These are phyloP conservation scores for Hanseniaspora sp. DNA, from an alignment of 1,139 yeast genomes.

Conservation along the genomic window DNA sequence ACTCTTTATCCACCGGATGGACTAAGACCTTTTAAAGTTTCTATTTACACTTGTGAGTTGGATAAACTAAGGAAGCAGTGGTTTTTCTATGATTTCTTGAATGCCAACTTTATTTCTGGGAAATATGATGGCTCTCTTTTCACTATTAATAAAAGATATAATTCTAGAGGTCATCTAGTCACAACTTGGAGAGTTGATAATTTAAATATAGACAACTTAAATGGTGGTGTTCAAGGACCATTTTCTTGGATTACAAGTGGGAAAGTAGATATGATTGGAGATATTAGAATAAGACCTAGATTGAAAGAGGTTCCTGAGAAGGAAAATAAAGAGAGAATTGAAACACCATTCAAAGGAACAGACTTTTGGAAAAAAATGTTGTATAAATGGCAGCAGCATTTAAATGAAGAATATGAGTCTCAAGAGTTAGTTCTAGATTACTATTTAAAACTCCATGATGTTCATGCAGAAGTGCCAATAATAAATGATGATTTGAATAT, in stretches of 20 bases:
- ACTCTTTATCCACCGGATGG: slow-evolving; percentile 70
- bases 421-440: slow-evolving; percentile 57
- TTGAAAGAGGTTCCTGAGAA: slow-evolving; percentile 32
- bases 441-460: slow-evolving; percentile 67
- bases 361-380: slow-evolving; percentile 11
- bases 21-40: slow-evolving; percentile 74
- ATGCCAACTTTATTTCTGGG: slow-evolving; percentile 79
- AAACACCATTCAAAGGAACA: slow-evolving; percentile 19
- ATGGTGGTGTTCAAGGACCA: slow-evolving; percentile 83
- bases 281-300: slow-evolving; percentile 60
- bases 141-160: slow-evolving; percentile 73
- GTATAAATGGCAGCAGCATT: slow-evolving; percentile 18
- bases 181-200: slow-evolving; percentile 78
- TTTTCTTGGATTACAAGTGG: slow-evolving; percentile 95
- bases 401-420: slow-evolving; percentile 24
- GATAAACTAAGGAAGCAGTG: slow-evolving; percentile 78
- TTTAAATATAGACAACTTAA: slow-evolving; percentile 75
- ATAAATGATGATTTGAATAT: slow-evolving; percentile 76
- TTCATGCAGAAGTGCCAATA: slow-evolving; percentile 78
- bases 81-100: slow-evolving; percentile 76
- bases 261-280: slow-evolving; percentile 84
- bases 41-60: slow-evolving; percentile 74
- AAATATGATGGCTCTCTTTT: slow-evolving; percentile 86
- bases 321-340: slow-evolving; percentile 16
- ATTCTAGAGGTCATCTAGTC: slow-evolving; percentile 45